A percentile compares a stretch with the other conserved stretches of the same genome.
These are phyloP conservation scores for Evernia prunastri DNA, from an alignment of 495 filamentous ascomycete species.

Conservation along the genomic window DNA sequence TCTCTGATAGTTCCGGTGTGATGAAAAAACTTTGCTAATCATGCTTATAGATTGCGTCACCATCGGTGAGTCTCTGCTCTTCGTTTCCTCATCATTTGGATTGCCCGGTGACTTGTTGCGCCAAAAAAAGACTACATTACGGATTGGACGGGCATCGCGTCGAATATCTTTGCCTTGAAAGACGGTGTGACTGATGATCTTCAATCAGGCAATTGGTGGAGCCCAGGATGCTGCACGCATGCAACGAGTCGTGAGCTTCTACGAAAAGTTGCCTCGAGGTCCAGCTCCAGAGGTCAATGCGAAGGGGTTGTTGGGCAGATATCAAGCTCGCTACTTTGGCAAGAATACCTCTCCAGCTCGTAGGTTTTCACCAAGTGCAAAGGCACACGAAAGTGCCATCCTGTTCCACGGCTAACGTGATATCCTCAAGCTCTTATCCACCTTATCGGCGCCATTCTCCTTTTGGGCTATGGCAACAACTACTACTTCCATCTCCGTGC, in stretches of 20 bases:
- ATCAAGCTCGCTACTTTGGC: constrained; percentile 91
- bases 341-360: constrained; percentile 81
- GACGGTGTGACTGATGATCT: background rate
- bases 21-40: constrained; percentile 25
- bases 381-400: background rate
- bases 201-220: constrained; percentile 18
- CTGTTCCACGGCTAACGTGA: background rate
- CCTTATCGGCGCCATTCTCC: constrained; percentile 65
- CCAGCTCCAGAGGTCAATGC: constrained; percentile 71
- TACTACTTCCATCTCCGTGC: constrained; percentile 99
- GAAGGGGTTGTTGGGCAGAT: constrained; percentile 74
- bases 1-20: constrained; percentile 14
- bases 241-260: constrained; percentile 95
- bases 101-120: background rate
- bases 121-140: background rate
- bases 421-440: constrained; percentile 67
- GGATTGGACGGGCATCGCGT: background rate
- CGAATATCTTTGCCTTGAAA: background rate
- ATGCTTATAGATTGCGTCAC: constrained; percentile 69
- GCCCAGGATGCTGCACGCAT: constrained; percentile 92
- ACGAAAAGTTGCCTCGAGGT: constrained; percentile 92
- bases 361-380: constrained; percentile 47
- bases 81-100: constrained; percentile 1
- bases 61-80: constrained; percentile 63
- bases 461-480: constrained; percentile 85